A percentile compares a stretch with the other conserved stretches of the same genome.
Evolutionary conservation across 179 eudicot species (phyloP).

Genomic region (Pouteria campechiana): DNA sequence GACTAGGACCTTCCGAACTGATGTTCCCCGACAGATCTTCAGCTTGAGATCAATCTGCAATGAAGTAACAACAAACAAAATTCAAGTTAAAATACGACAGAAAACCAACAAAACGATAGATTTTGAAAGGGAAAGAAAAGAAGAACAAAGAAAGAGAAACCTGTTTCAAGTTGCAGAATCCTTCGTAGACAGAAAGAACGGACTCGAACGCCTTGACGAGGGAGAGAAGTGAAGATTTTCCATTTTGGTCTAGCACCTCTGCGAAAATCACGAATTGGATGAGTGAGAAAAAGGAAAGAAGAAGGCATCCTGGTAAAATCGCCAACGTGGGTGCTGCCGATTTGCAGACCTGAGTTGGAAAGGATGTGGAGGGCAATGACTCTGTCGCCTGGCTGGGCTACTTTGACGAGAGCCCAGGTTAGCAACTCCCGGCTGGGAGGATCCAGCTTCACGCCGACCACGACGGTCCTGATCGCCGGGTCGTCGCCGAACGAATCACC

Average conservation of each 20-base stretch:
- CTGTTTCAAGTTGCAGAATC: constrained; percentile 89
- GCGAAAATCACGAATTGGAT: constrained; percentile 1
- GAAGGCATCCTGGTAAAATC: not conserved
- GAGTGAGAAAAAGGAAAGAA: not conserved
- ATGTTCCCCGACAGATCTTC: constrained; percentile 74
- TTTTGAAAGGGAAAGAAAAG: not conserved
- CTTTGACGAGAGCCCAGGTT: constrained; percentile 83
- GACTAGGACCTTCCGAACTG: constrained; percentile 47
- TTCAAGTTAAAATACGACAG: not conserved
- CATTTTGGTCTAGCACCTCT: constrained; percentile 68
- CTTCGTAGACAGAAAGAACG: constrained; percentile 80
- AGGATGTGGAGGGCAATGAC: constrained; percentile 80
- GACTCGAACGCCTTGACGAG: constrained; percentile 78
- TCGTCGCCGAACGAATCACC: constrained; percentile 13
- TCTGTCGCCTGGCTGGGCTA: constrained; percentile 64
- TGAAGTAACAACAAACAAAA: constrained; percentile 2
- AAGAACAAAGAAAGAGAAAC: constrained; percentile 11
- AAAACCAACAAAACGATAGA: not conserved
- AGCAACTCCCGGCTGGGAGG: constrained; percentile 49
- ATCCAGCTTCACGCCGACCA: constrained; percentile 70
- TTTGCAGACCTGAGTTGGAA: constrained; percentile 28
- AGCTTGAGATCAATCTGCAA: constrained; percentile 71
- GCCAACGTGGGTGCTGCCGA: not conserved
- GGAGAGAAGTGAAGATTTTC: constrained; percentile 57
- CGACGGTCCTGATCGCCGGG: constrained; percentile 26